These are phyloP conservation scores for Globisporangium uncinulatum DNA, from an alignment of 352 stramenopile species.

Conservation along the genomic window DNA sequence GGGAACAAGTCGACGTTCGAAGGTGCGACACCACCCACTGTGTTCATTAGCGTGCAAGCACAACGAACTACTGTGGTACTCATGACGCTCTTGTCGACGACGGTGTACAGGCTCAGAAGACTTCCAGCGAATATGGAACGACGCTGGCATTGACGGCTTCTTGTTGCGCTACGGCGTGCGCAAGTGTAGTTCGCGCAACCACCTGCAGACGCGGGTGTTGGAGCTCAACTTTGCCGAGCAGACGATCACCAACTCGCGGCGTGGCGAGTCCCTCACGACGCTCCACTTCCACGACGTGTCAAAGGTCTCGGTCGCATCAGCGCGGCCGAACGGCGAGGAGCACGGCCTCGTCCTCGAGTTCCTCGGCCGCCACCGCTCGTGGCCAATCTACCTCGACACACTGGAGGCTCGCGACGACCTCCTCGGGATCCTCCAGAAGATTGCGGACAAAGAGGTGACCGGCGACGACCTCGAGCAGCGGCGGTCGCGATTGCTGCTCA, in stretches of 20 bases:
- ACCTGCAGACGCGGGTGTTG: slow-evolving; percentile 77
- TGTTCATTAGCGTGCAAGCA: neutral
- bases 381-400: slow-evolving; percentile 78
- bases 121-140: slow-evolving; percentile 74
- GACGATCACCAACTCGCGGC: slow-evolving; percentile 71
- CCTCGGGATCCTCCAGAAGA: slow-evolving; percentile 62
- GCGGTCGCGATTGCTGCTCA: slow-evolving; percentile 66
- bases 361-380: slow-evolving; percentile 52
- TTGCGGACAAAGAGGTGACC: slow-evolving; percentile 54
- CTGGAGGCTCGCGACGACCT: slow-evolving; percentile 66
- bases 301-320: slow-evolving; percentile 32
- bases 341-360: slow-evolving; percentile 70
- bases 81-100: neutral
- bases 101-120: slow-evolving; percentile 22
- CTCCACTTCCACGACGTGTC: slow-evolving; percentile 70
- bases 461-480: slow-evolving; percentile 65
- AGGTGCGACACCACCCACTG: slow-evolving; percentile 13
- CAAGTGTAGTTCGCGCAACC: slow-evolving; percentile 72
- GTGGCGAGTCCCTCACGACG: slow-evolving; percentile 71
- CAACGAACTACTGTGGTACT: slow-evolving; percentile 1
- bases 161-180: slow-evolving; percentile 78
- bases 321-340: slow-evolving; percentile 43
- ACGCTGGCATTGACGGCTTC: slow-evolving; percentile 75
- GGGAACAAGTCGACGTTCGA: slow-evolving; percentile 76
- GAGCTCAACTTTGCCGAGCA: slow-evolving; percentile 86